Conservation (phyloP, 331 rosid species). For the Quercus lobata region DNA sequence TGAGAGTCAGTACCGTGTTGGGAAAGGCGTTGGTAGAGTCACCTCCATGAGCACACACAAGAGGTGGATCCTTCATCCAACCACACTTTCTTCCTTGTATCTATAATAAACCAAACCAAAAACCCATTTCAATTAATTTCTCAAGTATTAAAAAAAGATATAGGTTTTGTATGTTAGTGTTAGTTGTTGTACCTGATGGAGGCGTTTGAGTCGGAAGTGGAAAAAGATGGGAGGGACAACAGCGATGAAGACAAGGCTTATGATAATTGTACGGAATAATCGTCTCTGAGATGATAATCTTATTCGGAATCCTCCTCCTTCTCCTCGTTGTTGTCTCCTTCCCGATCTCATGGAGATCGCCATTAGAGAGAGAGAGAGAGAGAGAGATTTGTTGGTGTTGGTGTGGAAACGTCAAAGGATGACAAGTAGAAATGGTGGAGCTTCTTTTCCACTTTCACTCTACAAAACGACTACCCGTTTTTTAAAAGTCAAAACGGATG, state of each 20-base stretch:
- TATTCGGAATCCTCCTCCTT: neutral
- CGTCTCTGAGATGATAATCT: constrained; percentile 30
- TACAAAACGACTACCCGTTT: no score
- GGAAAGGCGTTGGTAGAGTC: constrained; percentile 75
- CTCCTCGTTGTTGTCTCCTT: constrained; percentile 14
- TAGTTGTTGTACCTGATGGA: constrained; percentile 36
- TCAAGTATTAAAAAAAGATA: no score
- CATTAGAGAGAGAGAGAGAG: neutral
- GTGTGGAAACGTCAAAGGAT: no score
- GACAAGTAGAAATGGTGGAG: no score
- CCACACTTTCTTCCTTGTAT: constrained; percentile 51
- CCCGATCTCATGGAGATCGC: constrained; percentile 18
- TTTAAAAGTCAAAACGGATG: no score
- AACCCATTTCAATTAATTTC: no score
- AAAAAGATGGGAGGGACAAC: constrained; percentile 70
- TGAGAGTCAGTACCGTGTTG: constrained; percentile 46
- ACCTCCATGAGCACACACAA: constrained; percentile 94
- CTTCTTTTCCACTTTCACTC: no score
- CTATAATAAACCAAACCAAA: constrained; percentile 18
- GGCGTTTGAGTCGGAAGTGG: constrained; percentile 58
- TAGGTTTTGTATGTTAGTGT: no score
- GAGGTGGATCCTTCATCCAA: constrained; percentile 75
- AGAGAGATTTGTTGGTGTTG: no score
- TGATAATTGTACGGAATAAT: constrained; percentile 33
- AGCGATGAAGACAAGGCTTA: constrained; percentile 44